Percentiles rank a stretch among this genome's conserved stretches.
phyloP scores from a whole-genome alignment of 2,329 filamentous ascomycete genomes.

The Cladophialophora psammophila region DNA sequence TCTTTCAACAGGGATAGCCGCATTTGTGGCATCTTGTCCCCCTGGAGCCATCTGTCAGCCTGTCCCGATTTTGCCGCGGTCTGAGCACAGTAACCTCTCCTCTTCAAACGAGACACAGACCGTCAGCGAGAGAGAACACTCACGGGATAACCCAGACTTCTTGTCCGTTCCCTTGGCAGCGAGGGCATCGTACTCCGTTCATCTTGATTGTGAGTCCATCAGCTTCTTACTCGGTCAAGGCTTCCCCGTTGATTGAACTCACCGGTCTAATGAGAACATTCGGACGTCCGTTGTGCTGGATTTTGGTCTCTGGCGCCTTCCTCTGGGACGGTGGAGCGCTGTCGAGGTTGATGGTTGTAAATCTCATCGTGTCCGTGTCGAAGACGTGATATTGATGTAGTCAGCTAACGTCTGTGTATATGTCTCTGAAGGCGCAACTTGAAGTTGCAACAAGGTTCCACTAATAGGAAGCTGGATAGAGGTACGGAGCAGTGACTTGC shows the following conservation, averaged over 20 bases:
- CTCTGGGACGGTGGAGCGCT: no score
- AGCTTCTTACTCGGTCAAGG: constrained; percentile 17
- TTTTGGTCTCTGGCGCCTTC: not conserved
- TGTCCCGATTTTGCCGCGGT: not conserved
- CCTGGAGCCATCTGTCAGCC: constrained; percentile 11
- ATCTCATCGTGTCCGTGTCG: not conserved
- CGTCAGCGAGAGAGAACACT: not conserved
- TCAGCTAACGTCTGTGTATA: not conserved
- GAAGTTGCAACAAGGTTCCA: constrained; percentile 4
- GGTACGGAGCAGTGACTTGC: not conserved
- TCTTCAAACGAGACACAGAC: not conserved
- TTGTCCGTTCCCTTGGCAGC: constrained; percentile 46
- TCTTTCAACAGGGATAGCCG: constrained; percentile 45
- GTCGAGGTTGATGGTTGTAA: not conserved
- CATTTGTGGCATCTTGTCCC: constrained; percentile 56
- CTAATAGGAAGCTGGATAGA: not conserved
- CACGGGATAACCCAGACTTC: constrained; percentile 55
- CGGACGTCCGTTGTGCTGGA: not conserved
- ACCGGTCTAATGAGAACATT: constrained; percentile 22
- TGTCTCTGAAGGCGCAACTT: not conserved
- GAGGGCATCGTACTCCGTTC: constrained; percentile 54
- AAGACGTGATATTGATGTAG: not conserved
- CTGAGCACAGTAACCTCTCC: not conserved
- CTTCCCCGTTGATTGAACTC: not conserved
- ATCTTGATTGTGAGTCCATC: constrained; percentile 44